A percentile compares a stretch with the other conserved stretches of the same genome.
Conservation (phyloP, 306 rosid genomes). For the Citrullus mucosospermus region DNA sequence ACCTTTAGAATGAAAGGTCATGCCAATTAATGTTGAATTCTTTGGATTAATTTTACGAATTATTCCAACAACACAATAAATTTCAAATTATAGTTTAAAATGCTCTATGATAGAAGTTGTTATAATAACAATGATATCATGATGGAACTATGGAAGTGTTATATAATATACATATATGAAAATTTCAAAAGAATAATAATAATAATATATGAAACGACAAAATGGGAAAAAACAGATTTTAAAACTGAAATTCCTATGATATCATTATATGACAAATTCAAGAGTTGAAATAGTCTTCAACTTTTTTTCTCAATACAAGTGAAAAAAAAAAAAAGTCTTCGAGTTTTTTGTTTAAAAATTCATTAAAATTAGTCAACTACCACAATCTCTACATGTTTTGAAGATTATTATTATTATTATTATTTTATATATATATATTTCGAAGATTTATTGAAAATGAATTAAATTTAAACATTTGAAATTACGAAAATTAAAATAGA, state of each 20-base stretch:
- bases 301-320: background rate
- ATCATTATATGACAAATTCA: background rate
- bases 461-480: too few relatives aligned
- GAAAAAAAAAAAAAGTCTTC: background rate
- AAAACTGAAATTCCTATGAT: background rate
- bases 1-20: too few relatives aligned
- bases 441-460: too few relatives aligned
- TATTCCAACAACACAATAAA: too few relatives aligned
- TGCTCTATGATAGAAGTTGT: background rate
- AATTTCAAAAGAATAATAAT: background rate
- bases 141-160: background rate
- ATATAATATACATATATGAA: too few relatives aligned
- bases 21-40: too few relatives aligned
- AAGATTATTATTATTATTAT: too few relatives aligned
- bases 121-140: background rate
- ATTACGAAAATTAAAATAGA: too few relatives aligned
- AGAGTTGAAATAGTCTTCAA: background rate
- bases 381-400: too few relatives aligned
- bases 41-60: too few relatives aligned
- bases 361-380: background rate
- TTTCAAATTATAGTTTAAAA: too few relatives aligned
- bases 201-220: background rate
- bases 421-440: too few relatives aligned
- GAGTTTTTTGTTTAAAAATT: background rate
- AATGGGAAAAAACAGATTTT: background rate